Percentiles rank a stretch among this genome's conserved stretches.
phyloP scores from a whole-genome alignment of 1,284 basidiomycete genomes.

The Cutaneotrichosporon curvatum region DNA sequence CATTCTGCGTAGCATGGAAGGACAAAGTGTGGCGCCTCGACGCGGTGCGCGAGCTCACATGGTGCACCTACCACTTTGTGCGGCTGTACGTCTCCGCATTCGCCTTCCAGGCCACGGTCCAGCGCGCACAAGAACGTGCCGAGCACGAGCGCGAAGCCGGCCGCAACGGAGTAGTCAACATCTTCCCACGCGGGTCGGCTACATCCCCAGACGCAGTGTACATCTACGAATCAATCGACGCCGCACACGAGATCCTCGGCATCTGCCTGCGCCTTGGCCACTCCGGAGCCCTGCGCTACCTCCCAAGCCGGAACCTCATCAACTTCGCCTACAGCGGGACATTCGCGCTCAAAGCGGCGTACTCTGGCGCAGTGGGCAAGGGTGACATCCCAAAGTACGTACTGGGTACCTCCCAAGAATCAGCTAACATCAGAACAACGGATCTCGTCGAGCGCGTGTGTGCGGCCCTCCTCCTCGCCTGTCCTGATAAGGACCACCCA shows the following conservation, averaged over 20 bases:
- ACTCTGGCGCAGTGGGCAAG: conserved; percentile 33
- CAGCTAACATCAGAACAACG: conserved; percentile 26
- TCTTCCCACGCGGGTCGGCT: conserved; percentile 37
- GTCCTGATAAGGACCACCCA: conserved; percentile 41
- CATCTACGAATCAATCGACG: conserved; percentile 45
- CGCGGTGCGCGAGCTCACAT: conserved; percentile 33
- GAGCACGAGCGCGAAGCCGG: conserved; percentile 25
- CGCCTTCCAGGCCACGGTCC: conserved; percentile 48
- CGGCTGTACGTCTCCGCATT: conserved; percentile 47
- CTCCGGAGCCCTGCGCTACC: conserved; percentile 36
- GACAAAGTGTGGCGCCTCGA: conserved; percentile 34
- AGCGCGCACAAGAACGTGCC: conserved; percentile 38
- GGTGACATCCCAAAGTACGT: conserved; percentile 32
- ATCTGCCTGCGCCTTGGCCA: conserved; percentile 40
- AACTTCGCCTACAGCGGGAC: conserved; percentile 43
- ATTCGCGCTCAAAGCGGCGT: conserved; percentile 40
- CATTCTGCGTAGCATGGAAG: conserved; percentile 33
- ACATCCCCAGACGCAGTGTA: conserved; percentile 43
- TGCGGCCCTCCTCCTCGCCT: conserved; percentile 29
- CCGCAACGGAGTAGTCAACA: conserved; percentile 11
- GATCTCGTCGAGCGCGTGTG: conserved; percentile 38
- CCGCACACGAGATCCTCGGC: conserved; percentile 42
- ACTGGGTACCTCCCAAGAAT: not conserved
- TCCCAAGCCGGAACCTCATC: conserved; percentile 41
- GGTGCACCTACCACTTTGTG: conserved; percentile 45